A percentile compares a stretch with the other conserved stretches of the same genome.
These are phyloP conservation scores for Tilletia horrida DNA, from an alignment of 1,284 basidiomycete species.

Conservation along the genomic window DNA sequence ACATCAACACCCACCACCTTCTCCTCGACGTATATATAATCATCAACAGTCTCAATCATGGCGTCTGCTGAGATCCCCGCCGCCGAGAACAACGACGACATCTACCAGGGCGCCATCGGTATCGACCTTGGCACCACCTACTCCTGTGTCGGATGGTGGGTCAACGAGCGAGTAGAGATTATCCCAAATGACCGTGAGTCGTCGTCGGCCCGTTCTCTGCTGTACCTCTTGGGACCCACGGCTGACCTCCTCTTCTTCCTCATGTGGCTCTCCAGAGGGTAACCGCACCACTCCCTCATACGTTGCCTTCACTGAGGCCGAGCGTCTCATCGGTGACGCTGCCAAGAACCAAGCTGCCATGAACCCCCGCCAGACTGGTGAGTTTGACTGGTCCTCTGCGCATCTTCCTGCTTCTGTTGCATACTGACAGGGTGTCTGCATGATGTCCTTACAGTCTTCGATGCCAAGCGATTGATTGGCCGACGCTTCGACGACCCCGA, in stretches of 20 bases:
- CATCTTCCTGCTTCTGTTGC: not conserved
- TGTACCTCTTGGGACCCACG: not conserved
- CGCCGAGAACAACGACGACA: conserved; percentile 65
- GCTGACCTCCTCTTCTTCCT: not conserved
- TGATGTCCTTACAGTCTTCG: conserved; percentile 31
- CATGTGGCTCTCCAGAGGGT: conserved; percentile 64
- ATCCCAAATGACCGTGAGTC: conserved; percentile 56
- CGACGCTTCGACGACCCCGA: conserved; percentile 77
- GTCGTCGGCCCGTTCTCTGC: not conserved
- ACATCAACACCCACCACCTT: conserved; percentile 18
- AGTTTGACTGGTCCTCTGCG: not conserved
- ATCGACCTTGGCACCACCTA: conserved; percentile 77
- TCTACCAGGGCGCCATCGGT: conserved; percentile 93
- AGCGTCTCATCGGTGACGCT: conserved; percentile 93
- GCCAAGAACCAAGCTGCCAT: conserved; percentile 72
- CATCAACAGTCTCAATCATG: conserved; percentile 36
- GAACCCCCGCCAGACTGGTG: conserved; percentile 75
- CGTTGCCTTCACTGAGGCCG: conserved; percentile 94
- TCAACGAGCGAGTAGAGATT: conserved; percentile 53
- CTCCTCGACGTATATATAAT: conserved; percentile 27
- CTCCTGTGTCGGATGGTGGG: conserved; percentile 64
- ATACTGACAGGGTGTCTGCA: not conserved
- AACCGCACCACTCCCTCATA: conserved; percentile 99
- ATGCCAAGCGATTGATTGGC: conserved; percentile 78
- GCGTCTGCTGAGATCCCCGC: conserved; percentile 50